Evolutionary conservation across 345 rosid species (phyloP).

Genomic region (Syzygium oleosum): DNA sequence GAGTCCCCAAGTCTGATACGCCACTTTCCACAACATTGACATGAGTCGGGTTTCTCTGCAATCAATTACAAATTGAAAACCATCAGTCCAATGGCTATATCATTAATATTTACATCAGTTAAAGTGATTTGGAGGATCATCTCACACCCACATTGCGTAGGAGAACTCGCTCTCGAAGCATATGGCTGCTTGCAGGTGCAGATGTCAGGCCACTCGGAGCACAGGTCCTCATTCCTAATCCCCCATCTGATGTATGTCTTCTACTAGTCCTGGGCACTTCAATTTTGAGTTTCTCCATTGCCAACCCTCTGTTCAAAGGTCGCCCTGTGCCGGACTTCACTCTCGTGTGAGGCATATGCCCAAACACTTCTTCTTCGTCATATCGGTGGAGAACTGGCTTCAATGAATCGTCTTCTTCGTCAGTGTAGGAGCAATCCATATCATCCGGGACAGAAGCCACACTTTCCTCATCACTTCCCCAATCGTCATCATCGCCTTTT

Average conservation of each 20-base stretch:
- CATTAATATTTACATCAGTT: neutral
- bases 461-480: slow-evolving; percentile 38
- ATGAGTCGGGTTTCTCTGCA: neutral
- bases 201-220: slow-evolving; percentile 25
- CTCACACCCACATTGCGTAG: slow-evolving; percentile 32
- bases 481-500: slow-evolving; percentile 6
- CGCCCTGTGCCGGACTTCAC: neutral
- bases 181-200: slow-evolving; percentile 21
- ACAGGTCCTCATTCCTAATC: slow-evolving; percentile 15
- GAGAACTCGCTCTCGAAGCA: slow-evolving; percentile 37
- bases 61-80: slow-evolving; percentile 1
- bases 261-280: slow-evolving; percentile 46
- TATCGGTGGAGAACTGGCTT: slow-evolving; percentile 15
- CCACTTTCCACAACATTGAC: neutral
- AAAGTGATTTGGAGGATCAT: neutral
- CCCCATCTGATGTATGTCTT: slow-evolving; percentile 49
- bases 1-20: slow-evolving; percentile 45
- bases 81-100: neutral
- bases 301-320: slow-evolving; percentile 46
- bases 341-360: neutral
- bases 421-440: slow-evolving; percentile 28
- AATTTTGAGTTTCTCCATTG: slow-evolving; percentile 55
- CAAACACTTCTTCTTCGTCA: slow-evolving; percentile 31
- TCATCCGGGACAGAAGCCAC: slow-evolving; percentile 49
- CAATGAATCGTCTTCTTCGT: slow-evolving; percentile 17